phyloP scores from a whole-genome alignment of 1,284 basidiomycete species.

The Puccinia triticina region DNA sequence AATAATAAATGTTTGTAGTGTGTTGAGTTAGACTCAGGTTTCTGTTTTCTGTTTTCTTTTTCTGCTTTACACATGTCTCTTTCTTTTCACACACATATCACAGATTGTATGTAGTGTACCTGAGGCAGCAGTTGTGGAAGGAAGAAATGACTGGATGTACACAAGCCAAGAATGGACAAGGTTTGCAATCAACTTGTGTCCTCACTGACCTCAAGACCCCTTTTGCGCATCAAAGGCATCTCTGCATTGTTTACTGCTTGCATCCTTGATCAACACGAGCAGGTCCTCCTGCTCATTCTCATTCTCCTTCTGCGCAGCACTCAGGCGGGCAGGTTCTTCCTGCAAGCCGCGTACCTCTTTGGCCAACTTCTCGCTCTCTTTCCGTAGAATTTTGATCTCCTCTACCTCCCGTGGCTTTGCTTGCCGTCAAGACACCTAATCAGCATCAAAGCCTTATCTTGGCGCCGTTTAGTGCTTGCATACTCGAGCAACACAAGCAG shows the following conservation, averaged over 20 bases:
- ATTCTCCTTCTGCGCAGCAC: slow-evolving; percentile 73
- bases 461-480: slow-evolving; percentile 77
- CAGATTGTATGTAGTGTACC: too few relatives aligned
- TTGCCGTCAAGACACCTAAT: background rate
- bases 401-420: slow-evolving; percentile 46
- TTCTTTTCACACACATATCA: too few relatives aligned
- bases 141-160: too few relatives aligned
- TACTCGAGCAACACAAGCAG: slow-evolving; percentile 91
- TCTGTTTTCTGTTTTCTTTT: too few relatives aligned
- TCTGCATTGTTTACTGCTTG: slow-evolving; percentile 76
- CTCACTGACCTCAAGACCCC: slow-evolving; percentile 73
- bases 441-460: slow-evolving; percentile 73
- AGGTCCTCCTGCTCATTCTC: slow-evolving; percentile 94
- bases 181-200: slow-evolving; percentile 34
- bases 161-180: too few relatives aligned
- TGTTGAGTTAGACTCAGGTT: too few relatives aligned
- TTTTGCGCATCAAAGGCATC: slow-evolving; percentile 73
- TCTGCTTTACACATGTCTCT: too few relatives aligned
- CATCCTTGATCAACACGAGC: slow-evolving; percentile 87
- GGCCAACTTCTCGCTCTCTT: slow-evolving; percentile 2
- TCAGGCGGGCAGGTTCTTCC: slow-evolving; percentile 65
- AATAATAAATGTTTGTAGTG: too few relatives aligned
- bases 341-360: slow-evolving; percentile 36
- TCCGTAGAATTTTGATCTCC: slow-evolving; percentile 21
- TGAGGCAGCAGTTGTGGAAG: too few relatives aligned